A percentile compares a stretch with the other conserved stretches of the same genome.
Evolutionary conservation across 371 early-diverging fungal genomes (phyloP).

Genomic region (Circinella umbellata): DNA sequence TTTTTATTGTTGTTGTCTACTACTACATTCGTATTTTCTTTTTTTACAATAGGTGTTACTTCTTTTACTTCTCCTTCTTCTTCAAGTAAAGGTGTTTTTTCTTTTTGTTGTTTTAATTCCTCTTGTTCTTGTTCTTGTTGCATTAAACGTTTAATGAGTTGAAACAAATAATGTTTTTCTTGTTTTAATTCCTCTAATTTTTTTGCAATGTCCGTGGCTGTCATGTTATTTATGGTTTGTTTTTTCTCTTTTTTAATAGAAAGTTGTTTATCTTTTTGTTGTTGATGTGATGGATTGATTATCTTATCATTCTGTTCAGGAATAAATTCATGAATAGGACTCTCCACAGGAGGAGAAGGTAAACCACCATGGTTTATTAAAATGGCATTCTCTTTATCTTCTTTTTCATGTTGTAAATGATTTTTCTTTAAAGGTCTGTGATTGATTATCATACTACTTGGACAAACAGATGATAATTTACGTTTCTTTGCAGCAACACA

Average conservation of each 20-base stretch:
- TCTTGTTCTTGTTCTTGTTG: slow-evolving; percentile 22
- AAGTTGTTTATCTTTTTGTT: too few species aligned
- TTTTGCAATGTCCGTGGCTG: slow-evolving; percentile 12
- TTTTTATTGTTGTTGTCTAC: slow-evolving; percentile 15
- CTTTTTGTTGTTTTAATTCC: slow-evolving; percentile 7
- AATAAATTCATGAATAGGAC: slow-evolving; percentile 11
- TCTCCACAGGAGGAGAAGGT: slow-evolving; percentile 26
- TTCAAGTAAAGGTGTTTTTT: neutral
- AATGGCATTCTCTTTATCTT: neutral
- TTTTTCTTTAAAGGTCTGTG: slow-evolving; percentile 4
- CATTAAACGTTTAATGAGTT: slow-evolving; percentile 22
- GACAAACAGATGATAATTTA: neutral
- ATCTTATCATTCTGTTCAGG: neutral
- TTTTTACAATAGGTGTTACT: neutral
- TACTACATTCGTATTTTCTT: neutral
- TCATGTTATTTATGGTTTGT: neutral
- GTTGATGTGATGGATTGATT: neutral
- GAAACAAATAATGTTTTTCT: slow-evolving; percentile 27
- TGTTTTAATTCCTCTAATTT: slow-evolving; percentile 18
- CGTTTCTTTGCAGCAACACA: slow-evolving; percentile 13
- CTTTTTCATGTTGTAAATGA: slow-evolving; percentile 1
- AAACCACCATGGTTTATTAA: slow-evolving; percentile 14
- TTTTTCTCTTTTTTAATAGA: neutral
- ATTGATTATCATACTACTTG: neutral
- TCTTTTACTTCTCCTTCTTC: neutral